Base-by-base conservation (phyloP, 805 yeast genomes). In the Candida schatavii region DNA sequence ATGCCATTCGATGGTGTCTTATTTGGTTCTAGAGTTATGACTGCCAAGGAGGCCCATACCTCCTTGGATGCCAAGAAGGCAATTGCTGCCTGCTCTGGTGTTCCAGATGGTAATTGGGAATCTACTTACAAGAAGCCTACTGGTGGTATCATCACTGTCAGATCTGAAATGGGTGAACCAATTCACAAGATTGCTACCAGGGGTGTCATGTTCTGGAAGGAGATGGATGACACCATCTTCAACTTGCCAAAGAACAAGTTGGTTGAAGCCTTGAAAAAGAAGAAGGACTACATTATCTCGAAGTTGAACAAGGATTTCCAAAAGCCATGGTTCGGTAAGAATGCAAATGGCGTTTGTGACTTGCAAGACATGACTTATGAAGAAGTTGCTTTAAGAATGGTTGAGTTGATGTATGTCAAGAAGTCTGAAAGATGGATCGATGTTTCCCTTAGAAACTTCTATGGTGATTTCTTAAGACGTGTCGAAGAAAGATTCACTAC, bases 81-180 rank as follows among this genome's bases (percentile, higher is more conserved):
- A 35, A 93, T 93, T 71, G 90, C 88, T 45, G 78, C 80, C 27
- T 89, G 96, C 54, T 62, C 93, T 30, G 99, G 99, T 80, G 95
- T 88, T 45, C 75, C 81, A 25, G 98, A 93, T 65, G 56, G 66
- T 32, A 65, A 87, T 64, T 93, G 99, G 99, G 98, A 93, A 68
- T 76, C 78, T 56, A 88, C 97, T 37, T 93, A 93, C 74, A 85
- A 86, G 73, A 84, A 84, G 61, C 91, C 97, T 58, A 83, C 97
- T 46, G 99, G 99, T 73, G 99, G 99, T 68, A 81, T 93, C 51
- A 74, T 93, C 54, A 91, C 99, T 42, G 99, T 93, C 47, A 78
- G 87, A 62, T 91, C 98, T 14, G 99, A 93, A 75, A 93, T 93
- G 99, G 99, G 99, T 62, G 99, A 93, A 74, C 99, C 99, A 59